Percentiles rank a stretch among this genome's conserved stretches.
Conservation (phyloP, 1,284 basidiomycete genomes). For the Phylloporus gajari region DNA sequence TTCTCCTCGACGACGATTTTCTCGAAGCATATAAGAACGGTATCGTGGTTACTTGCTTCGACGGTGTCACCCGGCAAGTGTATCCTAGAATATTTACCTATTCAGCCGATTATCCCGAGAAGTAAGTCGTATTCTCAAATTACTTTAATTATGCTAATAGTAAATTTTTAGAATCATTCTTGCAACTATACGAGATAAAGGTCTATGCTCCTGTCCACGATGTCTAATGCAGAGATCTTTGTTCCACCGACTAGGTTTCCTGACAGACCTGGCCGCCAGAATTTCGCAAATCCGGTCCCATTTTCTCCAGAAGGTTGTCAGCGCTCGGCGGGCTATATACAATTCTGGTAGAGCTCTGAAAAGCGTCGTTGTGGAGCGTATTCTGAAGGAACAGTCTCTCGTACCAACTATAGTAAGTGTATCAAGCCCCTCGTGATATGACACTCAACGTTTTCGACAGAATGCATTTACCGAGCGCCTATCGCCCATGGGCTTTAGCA, state of each 20-base stretch:
- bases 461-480: not conserved
- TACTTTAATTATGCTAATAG: too few species aligned
- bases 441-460: not conserved
- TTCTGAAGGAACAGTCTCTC: not conserved
- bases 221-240: not conserved
- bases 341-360: not conserved
- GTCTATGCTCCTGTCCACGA: not conserved
- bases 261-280: not conserved
- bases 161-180: not conserved
- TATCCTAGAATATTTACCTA: not conserved
- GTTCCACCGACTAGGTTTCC: not conserved
- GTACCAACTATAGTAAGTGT: not conserved
- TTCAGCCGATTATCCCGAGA: not conserved
- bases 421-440: not conserved
- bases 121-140: not conserved
- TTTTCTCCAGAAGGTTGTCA: not conserved
- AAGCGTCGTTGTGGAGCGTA: not conserved
- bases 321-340: not conserved
- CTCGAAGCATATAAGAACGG: too few species aligned
- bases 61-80: not conserved
- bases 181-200: not conserved
- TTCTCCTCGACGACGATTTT: too few species aligned
- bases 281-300: too few species aligned
- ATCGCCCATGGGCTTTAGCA: not conserved
- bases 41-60: not conserved